phyloP scores from a whole-genome alignment of 148 eudicot genomes.

The Rhododendron griersonianum region DNA sequence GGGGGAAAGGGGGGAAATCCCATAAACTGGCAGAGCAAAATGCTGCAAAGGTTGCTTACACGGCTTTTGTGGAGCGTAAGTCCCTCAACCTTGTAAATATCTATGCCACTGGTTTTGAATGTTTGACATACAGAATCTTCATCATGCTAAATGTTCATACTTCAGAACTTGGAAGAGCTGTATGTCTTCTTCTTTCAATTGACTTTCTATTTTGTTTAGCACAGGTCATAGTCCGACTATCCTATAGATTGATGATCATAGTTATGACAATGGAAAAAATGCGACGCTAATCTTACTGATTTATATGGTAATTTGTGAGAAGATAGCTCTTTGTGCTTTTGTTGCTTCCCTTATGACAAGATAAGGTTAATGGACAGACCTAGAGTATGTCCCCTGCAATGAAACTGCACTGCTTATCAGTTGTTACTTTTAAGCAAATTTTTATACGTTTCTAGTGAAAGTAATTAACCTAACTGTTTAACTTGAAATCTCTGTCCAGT shows the following conservation, averaged over 20 bases:
- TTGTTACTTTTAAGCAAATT: no score
- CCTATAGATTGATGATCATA: background rate
- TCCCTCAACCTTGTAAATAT: background rate
- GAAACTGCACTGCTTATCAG: no score
- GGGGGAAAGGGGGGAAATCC: conserved; percentile 23
- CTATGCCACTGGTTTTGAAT: background rate
- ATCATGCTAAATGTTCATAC: background rate
- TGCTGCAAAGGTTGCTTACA: conserved; percentile 39
- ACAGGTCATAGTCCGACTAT: background rate
- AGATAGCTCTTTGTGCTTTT: background rate
- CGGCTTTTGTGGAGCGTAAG: conserved; percentile 25
- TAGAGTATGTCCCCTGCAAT: no score
- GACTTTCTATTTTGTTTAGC: background rate
- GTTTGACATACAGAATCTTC: background rate
- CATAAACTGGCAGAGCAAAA: conserved; percentile 34
- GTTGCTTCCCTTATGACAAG: background rate
- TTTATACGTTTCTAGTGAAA: no score
- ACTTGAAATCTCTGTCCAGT: no score
- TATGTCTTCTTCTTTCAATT: background rate
- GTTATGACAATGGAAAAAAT: background rate
- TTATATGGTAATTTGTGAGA: background rate
- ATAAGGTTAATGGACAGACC: background rate
- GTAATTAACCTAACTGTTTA: no score
- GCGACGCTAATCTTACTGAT: background rate
- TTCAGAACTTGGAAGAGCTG: background rate